A percentile compares a stretch with the other conserved stretches of the same genome.
Conservation (phyloP, 495 filamentous ascomycete genomes). For the Penicillium bovifimosum region DNA sequence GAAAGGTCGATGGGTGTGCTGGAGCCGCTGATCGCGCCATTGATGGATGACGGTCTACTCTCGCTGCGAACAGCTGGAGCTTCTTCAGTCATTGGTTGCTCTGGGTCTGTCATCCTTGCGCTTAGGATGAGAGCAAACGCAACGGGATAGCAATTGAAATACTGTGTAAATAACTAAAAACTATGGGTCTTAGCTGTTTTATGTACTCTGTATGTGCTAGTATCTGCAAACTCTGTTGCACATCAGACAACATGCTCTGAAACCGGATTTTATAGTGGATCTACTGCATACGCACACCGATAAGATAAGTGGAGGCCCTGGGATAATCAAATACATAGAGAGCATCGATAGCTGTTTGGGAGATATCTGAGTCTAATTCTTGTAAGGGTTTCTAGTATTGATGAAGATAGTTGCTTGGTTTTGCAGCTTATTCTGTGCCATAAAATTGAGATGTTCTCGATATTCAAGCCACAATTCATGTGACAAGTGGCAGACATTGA, state of each 20-base stretch:
- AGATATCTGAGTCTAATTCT: neutral
- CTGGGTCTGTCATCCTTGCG: slow-evolving; percentile 2
- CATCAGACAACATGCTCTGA: neutral
- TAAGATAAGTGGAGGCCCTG: neutral
- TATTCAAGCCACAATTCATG: neutral
- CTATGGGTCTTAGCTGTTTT: slow-evolving; percentile 5
- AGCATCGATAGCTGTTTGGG: neutral
- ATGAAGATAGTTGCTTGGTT: neutral
- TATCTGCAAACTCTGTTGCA: neutral
- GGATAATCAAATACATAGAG: neutral
- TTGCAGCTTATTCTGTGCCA: neutral
- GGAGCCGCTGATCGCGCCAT: neutral
- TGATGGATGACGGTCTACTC: neutral
- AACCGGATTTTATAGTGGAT: slow-evolving; percentile 10
- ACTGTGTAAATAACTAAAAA: too few species aligned
- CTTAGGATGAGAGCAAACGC: neutral
- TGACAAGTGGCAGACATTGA: neutral
- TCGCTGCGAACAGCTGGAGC: neutral
- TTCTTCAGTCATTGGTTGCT: neutral
- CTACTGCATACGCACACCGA: neutral
- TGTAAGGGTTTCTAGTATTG: neutral
- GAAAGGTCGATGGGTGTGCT: neutral
- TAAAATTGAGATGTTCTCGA: too few species aligned
- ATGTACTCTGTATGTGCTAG: neutral
- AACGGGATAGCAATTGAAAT: neutral